These are phyloP conservation scores for Saturnispora bothae DNA, from an alignment of 805 yeast genomes.

Conservation along the genomic window DNA sequence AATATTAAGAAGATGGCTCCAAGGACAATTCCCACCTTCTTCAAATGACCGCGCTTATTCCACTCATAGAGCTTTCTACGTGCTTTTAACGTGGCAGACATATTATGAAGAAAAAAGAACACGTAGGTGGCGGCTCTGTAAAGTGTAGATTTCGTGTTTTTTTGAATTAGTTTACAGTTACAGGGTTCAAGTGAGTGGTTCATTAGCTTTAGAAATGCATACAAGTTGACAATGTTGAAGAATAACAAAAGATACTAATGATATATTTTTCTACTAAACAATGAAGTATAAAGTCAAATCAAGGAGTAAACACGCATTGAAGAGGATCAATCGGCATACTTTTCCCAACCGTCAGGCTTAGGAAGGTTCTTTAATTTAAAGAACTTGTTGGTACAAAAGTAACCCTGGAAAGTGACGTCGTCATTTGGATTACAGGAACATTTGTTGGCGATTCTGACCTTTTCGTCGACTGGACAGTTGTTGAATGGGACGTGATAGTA, in stretches of 20 bases:
- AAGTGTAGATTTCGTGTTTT: background rate
- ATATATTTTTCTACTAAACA: background rate
- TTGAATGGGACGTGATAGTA: slow-evolving; percentile 76
- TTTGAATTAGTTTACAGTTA: background rate
- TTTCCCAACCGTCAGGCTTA: slow-evolving; percentile 66
- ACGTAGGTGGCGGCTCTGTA: background rate
- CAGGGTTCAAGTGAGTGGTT: too few relatives aligned
- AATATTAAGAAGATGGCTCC: slow-evolving; percentile 2
- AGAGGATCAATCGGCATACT: slow-evolving; percentile 32
- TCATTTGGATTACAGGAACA: slow-evolving; percentile 67
- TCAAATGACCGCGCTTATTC: slow-evolving; percentile 6
- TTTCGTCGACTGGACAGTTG: slow-evolving; percentile 65
- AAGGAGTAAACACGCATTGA: background rate
- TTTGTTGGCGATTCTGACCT: slow-evolving; percentile 43
- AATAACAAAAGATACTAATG: too few relatives aligned
- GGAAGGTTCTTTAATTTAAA: slow-evolving; percentile 42
- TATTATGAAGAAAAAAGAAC: background rate
- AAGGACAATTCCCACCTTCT: background rate
- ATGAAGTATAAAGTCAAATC: background rate
- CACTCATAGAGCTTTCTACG: slow-evolving; percentile 7
- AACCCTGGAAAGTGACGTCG: slow-evolving; percentile 69
- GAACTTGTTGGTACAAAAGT: slow-evolving; percentile 61
- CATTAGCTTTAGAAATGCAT: too few relatives aligned
- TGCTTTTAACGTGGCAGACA: slow-evolving; percentile 6
- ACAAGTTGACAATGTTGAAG: too few relatives aligned